These are phyloP conservation scores for Trichoderma pleuroti DNA, from an alignment of 2,329 filamentous ascomycete species.

Conservation along the genomic window DNA sequence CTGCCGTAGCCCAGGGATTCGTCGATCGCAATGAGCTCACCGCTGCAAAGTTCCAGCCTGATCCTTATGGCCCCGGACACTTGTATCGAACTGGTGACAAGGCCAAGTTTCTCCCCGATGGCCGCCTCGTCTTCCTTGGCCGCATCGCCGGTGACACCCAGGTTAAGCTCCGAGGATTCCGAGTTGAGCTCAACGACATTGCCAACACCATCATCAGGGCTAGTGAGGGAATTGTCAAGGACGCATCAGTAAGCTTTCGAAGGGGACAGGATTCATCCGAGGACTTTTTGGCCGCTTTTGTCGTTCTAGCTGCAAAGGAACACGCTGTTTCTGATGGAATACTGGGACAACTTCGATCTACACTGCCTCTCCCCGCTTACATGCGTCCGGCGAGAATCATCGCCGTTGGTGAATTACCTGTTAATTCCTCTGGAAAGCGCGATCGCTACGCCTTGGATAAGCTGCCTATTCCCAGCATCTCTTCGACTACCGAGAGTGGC, in stretches of 20 bases:
- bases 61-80: constrained; percentile 24
- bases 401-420: constrained; percentile 28
- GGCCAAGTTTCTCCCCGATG: constrained; percentile 34
- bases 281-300: constrained; percentile 30
- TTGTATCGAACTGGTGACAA: constrained; percentile 42
- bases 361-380: constrained; percentile 30
- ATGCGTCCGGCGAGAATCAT: constrained; percentile 33
- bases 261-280: constrained; percentile 19
- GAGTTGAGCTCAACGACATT: constrained; percentile 46
- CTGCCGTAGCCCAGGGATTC: constrained; percentile 42
- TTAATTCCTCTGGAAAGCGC: constrained; percentile 31
- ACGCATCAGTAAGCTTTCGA: constrained; percentile 25
- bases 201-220: constrained; percentile 25
- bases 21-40: constrained; percentile 28
- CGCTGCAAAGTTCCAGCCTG: constrained; percentile 8
- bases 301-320: constrained; percentile 18
- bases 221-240: constrained; percentile 19
- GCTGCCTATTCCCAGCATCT: constrained; percentile 23
- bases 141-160: constrained; percentile 42
- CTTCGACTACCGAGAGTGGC: background rate
- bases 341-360: background rate
- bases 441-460: constrained; percentile 28
- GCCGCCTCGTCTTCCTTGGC: constrained; percentile 34
- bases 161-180: constrained; percentile 44
- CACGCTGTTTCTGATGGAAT: background rate